These are phyloP conservation scores for Ampelomyces quisqualis DNA, from an alignment of 2,329 filamentous ascomycete species.

Conservation along the genomic window DNA sequence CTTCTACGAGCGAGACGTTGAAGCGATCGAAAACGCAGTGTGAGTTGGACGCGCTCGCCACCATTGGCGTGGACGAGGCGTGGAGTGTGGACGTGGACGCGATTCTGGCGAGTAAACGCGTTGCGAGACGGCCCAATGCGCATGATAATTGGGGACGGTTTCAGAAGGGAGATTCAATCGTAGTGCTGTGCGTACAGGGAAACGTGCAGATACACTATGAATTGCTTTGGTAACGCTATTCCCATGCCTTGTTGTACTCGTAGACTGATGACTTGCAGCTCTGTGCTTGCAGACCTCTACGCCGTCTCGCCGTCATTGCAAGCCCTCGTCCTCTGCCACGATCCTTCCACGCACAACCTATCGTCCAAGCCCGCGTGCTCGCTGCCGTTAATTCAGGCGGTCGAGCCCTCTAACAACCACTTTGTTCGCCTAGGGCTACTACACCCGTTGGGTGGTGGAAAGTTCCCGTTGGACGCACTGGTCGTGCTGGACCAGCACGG, in stretches of 20 bases:
- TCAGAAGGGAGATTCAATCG: constrained; percentile 16
- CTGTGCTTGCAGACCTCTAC: constrained; percentile 33
- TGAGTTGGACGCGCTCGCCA: constrained; percentile 40
- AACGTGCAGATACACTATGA: constrained; percentile 40
- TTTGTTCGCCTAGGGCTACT: constrained; percentile 46
- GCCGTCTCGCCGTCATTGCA: constrained; percentile 35
- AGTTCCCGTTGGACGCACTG: constrained; percentile 48
- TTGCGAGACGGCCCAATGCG: constrained; percentile 18
- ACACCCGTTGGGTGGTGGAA: constrained; percentile 49
- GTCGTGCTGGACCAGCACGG: constrained; percentile 45
- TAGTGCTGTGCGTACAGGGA: constrained; percentile 40
- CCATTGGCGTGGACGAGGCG: constrained; percentile 30
- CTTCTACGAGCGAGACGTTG: constrained; percentile 25
- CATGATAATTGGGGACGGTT: constrained; percentile 34
- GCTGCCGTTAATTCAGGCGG: constrained; percentile 37
- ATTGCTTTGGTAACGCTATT: constrained; percentile 33
- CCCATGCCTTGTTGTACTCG: not conserved
- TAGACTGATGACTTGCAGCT: constrained; percentile 19
- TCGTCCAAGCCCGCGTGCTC: constrained; percentile 28
- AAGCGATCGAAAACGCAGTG: constrained; percentile 41
- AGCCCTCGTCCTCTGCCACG: constrained; percentile 38
- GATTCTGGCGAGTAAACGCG: constrained; percentile 32
- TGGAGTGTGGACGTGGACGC: constrained; percentile 38
- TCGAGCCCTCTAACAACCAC: constrained; percentile 37
- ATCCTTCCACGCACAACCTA: constrained; percentile 32